phyloP scores from a whole-genome alignment of 1,139 yeast genomes.

The Blastobotrys persicus region DNA sequence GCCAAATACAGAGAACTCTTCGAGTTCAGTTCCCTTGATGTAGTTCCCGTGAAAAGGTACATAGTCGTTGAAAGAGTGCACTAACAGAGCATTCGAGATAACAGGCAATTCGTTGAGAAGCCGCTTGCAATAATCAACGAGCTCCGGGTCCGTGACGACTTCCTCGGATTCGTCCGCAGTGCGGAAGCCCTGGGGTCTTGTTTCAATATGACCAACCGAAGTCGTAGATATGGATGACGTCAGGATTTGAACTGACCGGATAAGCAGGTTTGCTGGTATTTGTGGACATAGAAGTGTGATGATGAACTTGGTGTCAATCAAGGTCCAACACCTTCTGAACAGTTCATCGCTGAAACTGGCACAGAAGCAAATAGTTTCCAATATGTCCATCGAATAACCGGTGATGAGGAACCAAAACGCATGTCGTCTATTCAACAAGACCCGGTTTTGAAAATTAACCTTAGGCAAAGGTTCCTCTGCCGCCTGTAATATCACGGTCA shows the following conservation, averaged over 20 bases:
- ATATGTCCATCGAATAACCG: not conserved
- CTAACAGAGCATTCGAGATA: conserved; percentile 1
- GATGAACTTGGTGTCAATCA: conserved; percentile 14
- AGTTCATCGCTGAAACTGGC: not conserved
- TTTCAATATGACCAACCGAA: conserved; percentile 19
- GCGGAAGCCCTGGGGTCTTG: conserved; percentile 9
- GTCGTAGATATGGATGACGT: conserved; percentile 18
- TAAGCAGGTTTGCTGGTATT: conserved; percentile 14
- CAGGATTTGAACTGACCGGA: conserved; percentile 15
- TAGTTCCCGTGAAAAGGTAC: not conserved
- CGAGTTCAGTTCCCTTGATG: not conserved
- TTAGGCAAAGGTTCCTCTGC: conserved; percentile 3
- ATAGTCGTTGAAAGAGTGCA: not conserved
- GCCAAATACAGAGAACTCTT: not conserved
- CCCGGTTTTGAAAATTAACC: not conserved
- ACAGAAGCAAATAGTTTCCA: conserved; percentile 1
- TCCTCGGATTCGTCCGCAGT: conserved; percentile 5
- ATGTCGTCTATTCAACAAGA: not conserved
- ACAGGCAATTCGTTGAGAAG: not conserved
- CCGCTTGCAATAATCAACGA: not conserved
- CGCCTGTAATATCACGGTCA: not conserved
- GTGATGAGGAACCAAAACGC: conserved; percentile 1
- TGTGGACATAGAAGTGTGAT: conserved; percentile 16
- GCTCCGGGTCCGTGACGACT: conserved; percentile 3
- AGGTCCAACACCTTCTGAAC: conserved; percentile 20